Conservation (phyloP, 345 rosid species). For the Boechera divaricarpa region DNA sequence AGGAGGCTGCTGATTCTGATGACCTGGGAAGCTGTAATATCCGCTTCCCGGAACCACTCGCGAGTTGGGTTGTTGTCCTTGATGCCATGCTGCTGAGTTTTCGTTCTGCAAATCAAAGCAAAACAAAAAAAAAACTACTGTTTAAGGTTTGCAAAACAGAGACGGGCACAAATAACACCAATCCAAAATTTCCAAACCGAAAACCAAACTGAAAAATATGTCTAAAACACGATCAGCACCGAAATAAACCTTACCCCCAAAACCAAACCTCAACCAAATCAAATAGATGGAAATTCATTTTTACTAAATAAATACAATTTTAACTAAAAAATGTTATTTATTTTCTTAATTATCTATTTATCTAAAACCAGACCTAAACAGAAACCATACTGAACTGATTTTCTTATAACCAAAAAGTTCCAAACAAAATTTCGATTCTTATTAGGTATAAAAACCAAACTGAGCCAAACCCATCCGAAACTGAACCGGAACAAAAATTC, state of each 20-base stretch:
- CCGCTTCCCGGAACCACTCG: conserved; percentile 69
- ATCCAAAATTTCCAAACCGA: not conserved
- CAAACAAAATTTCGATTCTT: not conserved
- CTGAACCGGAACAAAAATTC: not conserved
- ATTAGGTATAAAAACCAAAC: not conserved
- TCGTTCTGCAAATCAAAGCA: conserved; percentile 60
- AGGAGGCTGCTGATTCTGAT: conserved; percentile 83
- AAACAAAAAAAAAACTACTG: not conserved
- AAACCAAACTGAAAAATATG: not conserved
- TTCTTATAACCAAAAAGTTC: not conserved
- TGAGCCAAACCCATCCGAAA: not conserved
- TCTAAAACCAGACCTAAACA: not conserved
- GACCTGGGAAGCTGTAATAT: conserved; percentile 87
- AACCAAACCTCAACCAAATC: not conserved
- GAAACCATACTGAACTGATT: not conserved
- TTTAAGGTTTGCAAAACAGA: not conserved
- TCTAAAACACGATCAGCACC: not conserved
- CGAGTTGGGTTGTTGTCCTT: conserved; percentile 63
- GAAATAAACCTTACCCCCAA: not conserved
- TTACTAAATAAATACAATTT: not conserved
- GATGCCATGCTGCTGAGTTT: conserved; percentile 78
- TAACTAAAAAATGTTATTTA: not conserved
- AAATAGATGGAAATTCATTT: not conserved
- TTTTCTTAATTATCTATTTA: not conserved
- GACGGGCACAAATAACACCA: not conserved